Evolutionary conservation across 2,329 filamentous ascomycete genomes (phyloP).

Genomic region (Penicillium sp.): DNA sequence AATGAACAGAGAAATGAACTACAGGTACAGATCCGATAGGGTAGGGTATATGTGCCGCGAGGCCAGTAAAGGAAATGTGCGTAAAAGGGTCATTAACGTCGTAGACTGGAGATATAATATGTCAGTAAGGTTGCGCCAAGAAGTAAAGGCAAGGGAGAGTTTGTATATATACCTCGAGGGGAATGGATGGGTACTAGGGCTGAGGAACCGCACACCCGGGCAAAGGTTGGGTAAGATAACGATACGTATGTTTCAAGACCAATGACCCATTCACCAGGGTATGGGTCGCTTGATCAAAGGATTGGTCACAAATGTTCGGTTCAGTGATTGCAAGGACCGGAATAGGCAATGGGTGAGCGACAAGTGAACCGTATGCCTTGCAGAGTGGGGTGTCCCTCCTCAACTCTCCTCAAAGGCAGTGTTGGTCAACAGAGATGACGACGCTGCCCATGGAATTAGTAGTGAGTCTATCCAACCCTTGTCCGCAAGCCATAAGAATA

Average conservation of each 20-base stretch:
- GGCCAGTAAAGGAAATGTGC: constrained; percentile 20
- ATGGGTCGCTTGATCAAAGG: neutral
- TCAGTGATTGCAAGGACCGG: neutral
- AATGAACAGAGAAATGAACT: constrained; percentile 14
- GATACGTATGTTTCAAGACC: neutral
- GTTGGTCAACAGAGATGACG: neutral
- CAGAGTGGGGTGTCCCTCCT: constrained; percentile 7
- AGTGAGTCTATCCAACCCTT: neutral
- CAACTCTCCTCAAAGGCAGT: neutral
- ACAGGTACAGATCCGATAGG: constrained; percentile 16
- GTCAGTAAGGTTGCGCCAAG: constrained; percentile 5
- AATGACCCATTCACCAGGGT: constrained; percentile 6
- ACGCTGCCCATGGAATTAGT: neutral
- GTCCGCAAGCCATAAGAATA: neutral
- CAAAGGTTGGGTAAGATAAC: neutral
- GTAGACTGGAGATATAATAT: constrained; percentile 8
- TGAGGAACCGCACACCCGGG: constrained; percentile 9
- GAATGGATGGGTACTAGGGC: neutral
- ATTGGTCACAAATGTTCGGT: neutral
- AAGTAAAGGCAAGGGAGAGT: neutral
- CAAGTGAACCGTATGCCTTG: neutral
- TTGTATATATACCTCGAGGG: constrained; percentile 19
- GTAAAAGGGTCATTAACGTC: constrained; percentile 29
- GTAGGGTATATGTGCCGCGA: constrained; percentile 28
- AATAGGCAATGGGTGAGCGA: neutral